Conservation (phyloP, 768 basidiomycete species). For the Postia placenta region DNA sequence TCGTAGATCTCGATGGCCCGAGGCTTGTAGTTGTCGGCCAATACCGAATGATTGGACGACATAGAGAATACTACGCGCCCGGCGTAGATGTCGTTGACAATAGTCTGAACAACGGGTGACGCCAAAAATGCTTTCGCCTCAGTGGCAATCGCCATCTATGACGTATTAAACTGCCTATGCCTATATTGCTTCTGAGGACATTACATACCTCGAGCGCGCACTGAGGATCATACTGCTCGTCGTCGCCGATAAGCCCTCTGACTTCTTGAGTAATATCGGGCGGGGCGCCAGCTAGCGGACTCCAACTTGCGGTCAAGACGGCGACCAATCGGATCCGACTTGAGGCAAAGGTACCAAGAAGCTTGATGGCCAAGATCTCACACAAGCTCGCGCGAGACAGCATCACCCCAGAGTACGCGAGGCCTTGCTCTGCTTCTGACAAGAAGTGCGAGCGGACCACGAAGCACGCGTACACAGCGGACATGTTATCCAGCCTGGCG, state of each 20-base stretch:
- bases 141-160: constrained; percentile 84
- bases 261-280: constrained; percentile 62
- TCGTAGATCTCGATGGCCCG: constrained; percentile 71
- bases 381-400: constrained; percentile 69
- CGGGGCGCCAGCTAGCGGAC: constrained; percentile 75
- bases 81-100: constrained; percentile 82
- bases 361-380: constrained; percentile 86
- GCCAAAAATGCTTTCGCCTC: constrained; percentile 80
- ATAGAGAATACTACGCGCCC: constrained; percentile 71
- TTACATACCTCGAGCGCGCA: constrained; percentile 79
- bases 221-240: constrained; percentile 62
- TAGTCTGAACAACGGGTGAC: constrained; percentile 76
- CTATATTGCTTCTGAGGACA: not conserved
- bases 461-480: constrained; percentile 70
- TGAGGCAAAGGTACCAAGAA: constrained; percentile 67
- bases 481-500: constrained; percentile 69
- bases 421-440: constrained; percentile 56
- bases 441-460: constrained; percentile 78
- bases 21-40: constrained; percentile 88
- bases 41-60: constrained; percentile 58
- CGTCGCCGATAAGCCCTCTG: constrained; percentile 52
- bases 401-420: constrained; percentile 76
- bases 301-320: constrained; percentile 79
- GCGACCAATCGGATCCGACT: constrained; percentile 74
- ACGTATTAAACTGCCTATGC: not conserved